Base-by-base conservation (phyloP, 73 alveolate genomes). In the Urostyla sp. region DNA sequence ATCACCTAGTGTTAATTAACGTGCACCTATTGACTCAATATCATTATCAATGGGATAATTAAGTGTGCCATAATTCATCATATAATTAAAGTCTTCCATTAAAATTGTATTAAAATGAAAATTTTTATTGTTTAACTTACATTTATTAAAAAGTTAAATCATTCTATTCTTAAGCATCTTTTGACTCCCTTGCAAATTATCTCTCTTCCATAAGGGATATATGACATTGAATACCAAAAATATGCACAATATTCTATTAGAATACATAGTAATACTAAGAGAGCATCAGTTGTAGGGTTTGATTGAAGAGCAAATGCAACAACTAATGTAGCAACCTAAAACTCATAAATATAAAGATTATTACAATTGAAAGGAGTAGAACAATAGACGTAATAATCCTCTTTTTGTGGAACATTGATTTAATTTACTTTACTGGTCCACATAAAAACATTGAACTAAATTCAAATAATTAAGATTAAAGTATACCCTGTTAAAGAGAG, bases 191-290 rank as follows among this genome's bases (percentile, higher is more conserved):
- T 59, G 55, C 76, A 59, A 15, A 59, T 13, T 5, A 59, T 59
- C 30, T 59, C 76, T 59, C 76, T 59, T 34, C 76, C 76, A 59
- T 59, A 59, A 13, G 76, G 76, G 6, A 59, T 59, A 36, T 59
- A 59, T 35, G 43, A n/a, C 31, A 59, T 13, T 6, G 76, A 59
- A 34, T 59, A 59, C 76, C 76, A 59, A 21, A 59, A 59, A 34
- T 32, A 59, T 32, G 76, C 32, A 20, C 76, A 23, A 36, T 59
- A 59, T 32, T 59, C 38, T n/a, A 59, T 6, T 4, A 59, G 20
- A 10, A 59, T 40, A 59, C 32, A 59, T 4, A 59, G 1, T 23
- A 59, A n/a, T 5, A 59, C 76, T 8, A 59, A 34, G 6, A 59
- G 11, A 11, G 76, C 34, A 32, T 59, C 37, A n/a, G n/a, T n/a